Evolutionary conservation across 345 rosid species (phyloP), one percentile per base, ranked within the genome.

Genomic region (Populus alba): DNA sequence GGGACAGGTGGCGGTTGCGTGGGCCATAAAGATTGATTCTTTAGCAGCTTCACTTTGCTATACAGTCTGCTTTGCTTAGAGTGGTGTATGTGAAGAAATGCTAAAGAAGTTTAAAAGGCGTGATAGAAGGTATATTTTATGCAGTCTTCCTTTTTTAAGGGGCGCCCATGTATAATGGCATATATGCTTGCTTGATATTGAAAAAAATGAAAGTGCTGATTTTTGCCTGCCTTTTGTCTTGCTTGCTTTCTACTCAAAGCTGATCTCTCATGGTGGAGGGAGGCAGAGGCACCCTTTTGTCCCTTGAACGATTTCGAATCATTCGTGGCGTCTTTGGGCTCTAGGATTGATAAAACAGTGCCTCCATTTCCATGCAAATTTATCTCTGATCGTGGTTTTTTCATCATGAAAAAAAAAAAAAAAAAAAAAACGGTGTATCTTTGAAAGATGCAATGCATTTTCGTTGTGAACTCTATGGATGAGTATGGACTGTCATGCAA

Each of bases 221-320:
- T 39, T 86, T 78, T 67, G 74, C 77, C 49, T 67, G 53, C 39
- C 73, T 74, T 79, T 82, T 81, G 88, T 85, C 81, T 91, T 90
- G 91, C 93, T 91, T 91, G 89, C 89, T 91, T 91, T 90, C 90
- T 77, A 91, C 95, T 91, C 95, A 89, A 88, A 84, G 85, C 79
- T 65, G 27, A 27, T 27, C 74, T 76, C 81, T 66, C 72, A 10
- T 59, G 65, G 0, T 4, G 29, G 65, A 59, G 63, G 29, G 63
- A 59, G 65, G 65, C 65, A 16, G 23, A 7, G 59, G 23, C 59
- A 53, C 59, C 59, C 59, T 53, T 20, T 20, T 53, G 23, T 20
- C 59, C 23, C 18, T 2, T 20, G 59, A 53, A 20, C 22, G 59
- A 59, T 12, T 59, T 59, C 13, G 65, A 23, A 59, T n/a, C 53